Base-by-base conservation (phyloP, 176 grass and related monocot species). In the Paspalum vaginatum region DNA sequence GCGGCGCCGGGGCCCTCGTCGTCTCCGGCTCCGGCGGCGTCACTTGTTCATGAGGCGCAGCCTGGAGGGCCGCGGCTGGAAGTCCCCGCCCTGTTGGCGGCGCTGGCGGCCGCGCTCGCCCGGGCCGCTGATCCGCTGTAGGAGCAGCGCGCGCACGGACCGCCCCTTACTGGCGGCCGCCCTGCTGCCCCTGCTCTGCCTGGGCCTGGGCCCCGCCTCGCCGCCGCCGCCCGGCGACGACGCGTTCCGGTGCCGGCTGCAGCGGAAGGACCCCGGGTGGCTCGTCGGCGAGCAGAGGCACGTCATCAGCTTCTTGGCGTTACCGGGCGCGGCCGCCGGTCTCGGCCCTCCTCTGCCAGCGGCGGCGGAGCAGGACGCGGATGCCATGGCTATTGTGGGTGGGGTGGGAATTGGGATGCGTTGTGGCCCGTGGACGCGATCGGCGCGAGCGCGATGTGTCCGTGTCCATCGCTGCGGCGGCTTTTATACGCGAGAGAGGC, bases 191-290 rank as follows among this genome's bases (percentile, higher is more conserved):
- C n/a, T 27, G 58, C 22, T 21, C 2, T 1, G 32, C 11, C 50
- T 39, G 4, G n/a, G n/a, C n/a, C 44, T 37, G 5, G 3, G 50
- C 55, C 66, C 77, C 18, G 50, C 13, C 6, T 1, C 50, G 61
- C 57, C 50, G 27, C 22, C 20, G 26, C 16, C 11, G n/a, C 16
- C 20, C 25, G 85, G 1, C 32, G 9, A 20, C n/a, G 61, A 16
- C 52, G 9, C 47, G 75, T 51, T 85, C 27, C 84, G 71, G 77
- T 95, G 93, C 25, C 87, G 81, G 69, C 70, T 95, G 90, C 93
- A 95, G 41, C 93, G 79, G 87, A 95, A 95, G 5, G 93, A 95
- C 54, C 90, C 93, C 8, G 93, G 90, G 77, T 95, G 93, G 70
- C 21, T 90, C 13, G 93, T 95, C 61, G 90, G 93, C 50, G 93